A percentile compares a stretch with the other conserved stretches of the same genome.
Evolutionary conservation across 306 rosid species (phyloP).

Genomic region (Acacia acuminata): DNA sequence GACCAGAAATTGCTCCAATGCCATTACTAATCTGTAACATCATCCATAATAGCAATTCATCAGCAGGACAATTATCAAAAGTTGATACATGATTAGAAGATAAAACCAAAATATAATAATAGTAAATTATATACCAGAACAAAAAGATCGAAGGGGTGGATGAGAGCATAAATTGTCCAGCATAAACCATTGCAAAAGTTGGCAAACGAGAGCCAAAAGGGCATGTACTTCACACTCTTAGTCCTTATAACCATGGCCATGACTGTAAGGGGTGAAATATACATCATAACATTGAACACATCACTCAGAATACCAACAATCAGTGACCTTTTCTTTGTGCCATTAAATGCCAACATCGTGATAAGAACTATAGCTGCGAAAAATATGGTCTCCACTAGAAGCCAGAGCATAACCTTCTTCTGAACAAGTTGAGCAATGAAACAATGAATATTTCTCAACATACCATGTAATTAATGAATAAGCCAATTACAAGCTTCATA

Average conservation of each 20-base stretch:
- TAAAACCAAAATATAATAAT: not conserved
- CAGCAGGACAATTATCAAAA: not conserved
- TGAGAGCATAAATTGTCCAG: slow-evolving; percentile 84
- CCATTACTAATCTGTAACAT: slow-evolving; percentile 67
- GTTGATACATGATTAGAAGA: not conserved
- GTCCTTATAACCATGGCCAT: slow-evolving; percentile 62
- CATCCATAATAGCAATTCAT: not conserved
- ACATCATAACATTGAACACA: slow-evolving; percentile 75
- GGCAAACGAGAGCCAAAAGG: slow-evolving; percentile 67
- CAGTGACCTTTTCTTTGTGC: slow-evolving; percentile 46
- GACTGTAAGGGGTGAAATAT: slow-evolving; percentile 66
- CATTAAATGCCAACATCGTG: slow-evolving; percentile 47
- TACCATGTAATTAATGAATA: not conserved
- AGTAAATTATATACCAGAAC: slow-evolving; percentile 49
- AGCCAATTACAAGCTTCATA: not conserved
- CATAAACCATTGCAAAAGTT: slow-evolving; percentile 63
- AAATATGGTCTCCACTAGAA: slow-evolving; percentile 40
- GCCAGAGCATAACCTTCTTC: slow-evolving; percentile 36
- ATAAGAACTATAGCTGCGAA: slow-evolving; percentile 36
- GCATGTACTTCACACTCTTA: slow-evolving; percentile 83
- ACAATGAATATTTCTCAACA: not conserved
- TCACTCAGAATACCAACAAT: slow-evolving; percentile 67
- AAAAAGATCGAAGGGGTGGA: slow-evolving; percentile 61
- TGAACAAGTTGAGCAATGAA: slow-evolving; percentile 28
- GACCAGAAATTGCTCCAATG: slow-evolving; percentile 64